A percentile compares a stretch with the other conserved stretches of the same genome.
Conservation (phyloP, 2,329 filamentous ascomycete species). For the Ascosphaera apis region DNA sequence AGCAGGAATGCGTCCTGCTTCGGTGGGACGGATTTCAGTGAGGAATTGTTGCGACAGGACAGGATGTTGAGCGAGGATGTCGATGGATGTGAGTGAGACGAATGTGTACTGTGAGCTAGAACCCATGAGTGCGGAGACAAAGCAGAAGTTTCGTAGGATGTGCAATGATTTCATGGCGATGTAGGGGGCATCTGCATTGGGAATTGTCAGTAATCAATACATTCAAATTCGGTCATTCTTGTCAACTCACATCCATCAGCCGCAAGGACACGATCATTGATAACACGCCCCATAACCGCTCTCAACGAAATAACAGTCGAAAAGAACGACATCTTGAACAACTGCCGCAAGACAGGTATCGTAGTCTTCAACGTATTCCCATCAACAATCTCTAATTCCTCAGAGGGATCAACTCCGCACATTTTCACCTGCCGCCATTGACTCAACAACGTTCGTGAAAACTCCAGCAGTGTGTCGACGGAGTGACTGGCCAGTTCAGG, state of each 20-base stretch:
- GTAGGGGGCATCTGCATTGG: slow-evolving; percentile 32
- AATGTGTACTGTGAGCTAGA: slow-evolving; percentile 70
- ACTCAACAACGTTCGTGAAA: slow-evolving; percentile 40
- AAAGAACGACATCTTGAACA: slow-evolving; percentile 55
- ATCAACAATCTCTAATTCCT: slow-evolving; percentile 40
- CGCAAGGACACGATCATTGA: slow-evolving; percentile 33
- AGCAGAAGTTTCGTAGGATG: slow-evolving; percentile 54
- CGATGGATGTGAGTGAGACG: slow-evolving; percentile 58
- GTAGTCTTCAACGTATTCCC: slow-evolving; percentile 43
- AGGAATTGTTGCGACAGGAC: slow-evolving; percentile 44
- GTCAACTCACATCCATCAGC: slow-evolving; percentile 25
- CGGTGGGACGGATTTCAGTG: slow-evolving; percentile 33
- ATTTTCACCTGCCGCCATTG: slow-evolving; percentile 57
- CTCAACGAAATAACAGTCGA: slow-evolving; percentile 52
- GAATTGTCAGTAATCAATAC: slow-evolving; percentile 5
- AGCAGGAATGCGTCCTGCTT: slow-evolving; percentile 32
- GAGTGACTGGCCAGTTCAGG: slow-evolving; percentile 22
- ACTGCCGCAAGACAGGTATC: slow-evolving; percentile 48
- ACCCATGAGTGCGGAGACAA: slow-evolving; percentile 54
- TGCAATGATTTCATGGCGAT: slow-evolving; percentile 51
- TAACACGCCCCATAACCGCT: slow-evolving; percentile 42
- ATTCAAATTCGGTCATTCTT: background rate
- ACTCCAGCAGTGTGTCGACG: slow-evolving; percentile 40
- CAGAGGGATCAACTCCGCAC: slow-evolving; percentile 44
- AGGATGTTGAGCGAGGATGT: slow-evolving; percentile 53